Percentiles rank a stretch among this genome's conserved stretches.
Conservation (phyloP, 1,284 basidiomycete genomes). For the Fomitopsis schrenkii region DNA sequence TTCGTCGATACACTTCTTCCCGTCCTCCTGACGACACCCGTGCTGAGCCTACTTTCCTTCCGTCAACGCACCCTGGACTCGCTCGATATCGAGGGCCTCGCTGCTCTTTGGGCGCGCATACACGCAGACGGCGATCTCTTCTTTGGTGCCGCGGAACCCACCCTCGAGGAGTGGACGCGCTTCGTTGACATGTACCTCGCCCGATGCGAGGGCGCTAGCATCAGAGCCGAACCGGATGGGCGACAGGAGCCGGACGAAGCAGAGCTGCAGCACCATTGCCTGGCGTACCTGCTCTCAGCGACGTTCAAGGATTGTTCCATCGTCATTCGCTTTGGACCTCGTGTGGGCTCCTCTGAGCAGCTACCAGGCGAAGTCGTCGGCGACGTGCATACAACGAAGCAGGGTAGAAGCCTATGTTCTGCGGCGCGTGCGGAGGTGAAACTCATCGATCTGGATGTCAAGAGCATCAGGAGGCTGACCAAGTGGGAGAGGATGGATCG, state of each 20-base stretch:
- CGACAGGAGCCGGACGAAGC: constrained; percentile 20
- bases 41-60: constrained; percentile 53
- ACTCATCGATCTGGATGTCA: constrained; percentile 86
- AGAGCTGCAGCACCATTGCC: constrained; percentile 53
- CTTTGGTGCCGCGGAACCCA: constrained; percentile 18
- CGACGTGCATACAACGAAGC: not conserved
- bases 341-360: not conserved
- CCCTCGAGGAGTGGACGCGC: constrained; percentile 21
- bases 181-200: constrained; percentile 44
- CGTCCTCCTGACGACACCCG: constrained; percentile 47
- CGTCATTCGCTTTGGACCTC: constrained; percentile 47
- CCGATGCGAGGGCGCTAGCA: constrained; percentile 16
- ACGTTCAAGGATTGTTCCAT: constrained; percentile 96
- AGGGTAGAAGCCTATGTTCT: not conserved
- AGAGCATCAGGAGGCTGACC: constrained; percentile 61
- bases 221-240: constrained; percentile 22
- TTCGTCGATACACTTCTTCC: constrained; percentile 48
- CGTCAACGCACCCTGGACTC: constrained; percentile 80
- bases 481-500: constrained; percentile 77
- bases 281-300: constrained; percentile 84
- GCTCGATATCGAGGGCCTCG: constrained; percentile 80
- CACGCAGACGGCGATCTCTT: constrained; percentile 12
- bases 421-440: constrained; percentile 37
- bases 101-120: constrained; percentile 39
- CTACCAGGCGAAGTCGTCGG: not conserved